phyloP scores from a whole-genome alignment of 306 rosid species.

The Herpetospermum pedunculosum region DNA sequence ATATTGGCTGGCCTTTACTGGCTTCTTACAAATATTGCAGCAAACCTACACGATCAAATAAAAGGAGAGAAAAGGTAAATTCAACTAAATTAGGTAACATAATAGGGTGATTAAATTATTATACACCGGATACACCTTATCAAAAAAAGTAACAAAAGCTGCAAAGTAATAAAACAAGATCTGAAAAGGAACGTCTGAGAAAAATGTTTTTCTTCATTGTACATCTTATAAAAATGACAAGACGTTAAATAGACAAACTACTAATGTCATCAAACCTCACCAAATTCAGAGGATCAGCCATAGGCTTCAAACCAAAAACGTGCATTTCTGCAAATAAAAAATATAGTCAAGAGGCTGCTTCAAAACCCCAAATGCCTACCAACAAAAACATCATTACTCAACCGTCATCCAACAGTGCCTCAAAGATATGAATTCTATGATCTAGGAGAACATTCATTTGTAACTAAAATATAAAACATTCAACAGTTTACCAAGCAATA shows the following conservation, averaged over 20 bases:
- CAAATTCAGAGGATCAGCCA: conserved; percentile 71
- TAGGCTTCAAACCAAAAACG: conserved; percentile 52
- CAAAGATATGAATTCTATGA: not conserved
- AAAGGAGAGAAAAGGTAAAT: conserved; percentile 12
- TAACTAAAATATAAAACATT: not conserved
- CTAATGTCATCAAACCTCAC: conserved; percentile 29
- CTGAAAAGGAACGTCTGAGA: not conserved
- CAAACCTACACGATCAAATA: conserved; percentile 53
- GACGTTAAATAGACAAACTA: not conserved
- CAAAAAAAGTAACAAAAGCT: not conserved
- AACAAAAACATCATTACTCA: not conserved
- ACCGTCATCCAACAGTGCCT: not conserved
- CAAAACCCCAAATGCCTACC: not conserved
- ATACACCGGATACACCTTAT: not conserved
- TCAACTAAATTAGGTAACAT: not conserved
- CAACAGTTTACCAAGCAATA: not conserved
- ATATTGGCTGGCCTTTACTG: conserved; percentile 71
- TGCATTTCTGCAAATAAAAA: conserved; percentile 39
- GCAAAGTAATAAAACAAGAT: not conserved
- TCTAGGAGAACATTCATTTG: not conserved
- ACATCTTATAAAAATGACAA: not conserved
- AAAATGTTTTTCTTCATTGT: not conserved
- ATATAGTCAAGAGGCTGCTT: not conserved
- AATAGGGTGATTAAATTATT: not conserved
- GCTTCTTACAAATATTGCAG: conserved; percentile 89